These are phyloP conservation scores for Sporothrix variecibatus DNA, from an alignment of 2,329 filamentous ascomycete genomes.

Conservation along the genomic window DNA sequence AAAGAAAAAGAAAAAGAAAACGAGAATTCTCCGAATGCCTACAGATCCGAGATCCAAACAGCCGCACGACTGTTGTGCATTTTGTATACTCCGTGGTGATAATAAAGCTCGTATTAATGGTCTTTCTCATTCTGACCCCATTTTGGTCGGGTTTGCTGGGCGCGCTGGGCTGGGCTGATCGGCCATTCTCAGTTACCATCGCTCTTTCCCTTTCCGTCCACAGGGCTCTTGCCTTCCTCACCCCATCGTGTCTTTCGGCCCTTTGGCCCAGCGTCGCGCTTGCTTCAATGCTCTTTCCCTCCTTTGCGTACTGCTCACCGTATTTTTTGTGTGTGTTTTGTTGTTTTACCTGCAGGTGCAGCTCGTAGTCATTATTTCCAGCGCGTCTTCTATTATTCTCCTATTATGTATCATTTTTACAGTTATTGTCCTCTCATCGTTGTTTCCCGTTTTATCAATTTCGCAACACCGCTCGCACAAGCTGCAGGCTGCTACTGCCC, in stretches of 20 bases:
- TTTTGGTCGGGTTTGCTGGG: neutral
- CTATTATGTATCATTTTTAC: neutral
- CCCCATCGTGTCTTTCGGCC: neutral
- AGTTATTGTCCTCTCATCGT: neutral
- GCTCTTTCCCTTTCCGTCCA: slow-evolving; percentile 1
- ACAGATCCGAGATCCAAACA: neutral
- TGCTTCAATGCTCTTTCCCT: slow-evolving; percentile 1
- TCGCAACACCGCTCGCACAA: slow-evolving; percentile 7
- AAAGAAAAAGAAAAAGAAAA: neutral
- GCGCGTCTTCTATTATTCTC: neutral
- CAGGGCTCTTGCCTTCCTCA: neutral
- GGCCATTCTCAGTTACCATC: neutral
- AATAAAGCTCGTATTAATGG: neutral
- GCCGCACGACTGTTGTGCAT: neutral
- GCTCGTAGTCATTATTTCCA: neutral
- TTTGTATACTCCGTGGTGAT: neutral
- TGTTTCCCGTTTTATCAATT: neutral
- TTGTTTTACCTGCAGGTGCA: neutral
- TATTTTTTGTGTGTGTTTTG: neutral
- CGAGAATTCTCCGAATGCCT: neutral
- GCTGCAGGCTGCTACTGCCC: slow-evolving; percentile 12
- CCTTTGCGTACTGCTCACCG: neutral
- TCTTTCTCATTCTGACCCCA: neutral
- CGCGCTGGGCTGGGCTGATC: neutral
- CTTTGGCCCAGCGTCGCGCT: neutral